Conservation (phyloP, 129 eudicot species). For the Mikania micrantha region DNA sequence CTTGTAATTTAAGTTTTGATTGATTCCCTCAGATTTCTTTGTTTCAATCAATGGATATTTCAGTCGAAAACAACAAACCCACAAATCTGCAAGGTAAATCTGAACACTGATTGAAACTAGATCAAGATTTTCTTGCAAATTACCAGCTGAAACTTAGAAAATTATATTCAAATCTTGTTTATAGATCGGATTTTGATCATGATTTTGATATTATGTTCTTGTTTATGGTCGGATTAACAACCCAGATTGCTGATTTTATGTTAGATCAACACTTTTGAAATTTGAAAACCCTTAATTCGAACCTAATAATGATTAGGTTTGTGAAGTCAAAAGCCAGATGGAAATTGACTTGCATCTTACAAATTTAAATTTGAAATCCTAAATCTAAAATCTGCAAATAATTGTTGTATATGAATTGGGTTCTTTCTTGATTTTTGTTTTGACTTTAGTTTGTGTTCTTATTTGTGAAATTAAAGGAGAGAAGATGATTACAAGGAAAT, state of each 20-base stretch:
- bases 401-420: neutral
- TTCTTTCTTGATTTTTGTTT: neutral
- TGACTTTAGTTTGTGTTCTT: neutral
- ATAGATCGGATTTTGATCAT: neutral
- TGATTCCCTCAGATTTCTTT: neutral
- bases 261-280: neutral
- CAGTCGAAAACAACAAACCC: conserved; percentile 26
- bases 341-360: conserved; percentile 1
- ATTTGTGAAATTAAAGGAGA: conserved; percentile 21
- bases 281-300: conserved; percentile 9
- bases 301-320: neutral
- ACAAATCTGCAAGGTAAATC: conserved; percentile 29
- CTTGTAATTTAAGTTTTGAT: conserved; percentile 3
- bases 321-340: conserved; percentile 9
- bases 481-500: conserved; percentile 33
- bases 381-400: neutral
- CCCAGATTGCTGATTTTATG: neutral
- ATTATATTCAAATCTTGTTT: neutral
- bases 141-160: neutral
- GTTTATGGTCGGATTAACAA: no score
- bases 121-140: conserved; percentile 8
- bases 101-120: neutral
- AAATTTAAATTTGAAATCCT: conserved; percentile 8
- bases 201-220: neutral
- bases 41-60: conserved; percentile 25